Conservation (phyloP, 2,329 filamentous ascomycete genomes). For the Geosmithia morbida region DNA sequence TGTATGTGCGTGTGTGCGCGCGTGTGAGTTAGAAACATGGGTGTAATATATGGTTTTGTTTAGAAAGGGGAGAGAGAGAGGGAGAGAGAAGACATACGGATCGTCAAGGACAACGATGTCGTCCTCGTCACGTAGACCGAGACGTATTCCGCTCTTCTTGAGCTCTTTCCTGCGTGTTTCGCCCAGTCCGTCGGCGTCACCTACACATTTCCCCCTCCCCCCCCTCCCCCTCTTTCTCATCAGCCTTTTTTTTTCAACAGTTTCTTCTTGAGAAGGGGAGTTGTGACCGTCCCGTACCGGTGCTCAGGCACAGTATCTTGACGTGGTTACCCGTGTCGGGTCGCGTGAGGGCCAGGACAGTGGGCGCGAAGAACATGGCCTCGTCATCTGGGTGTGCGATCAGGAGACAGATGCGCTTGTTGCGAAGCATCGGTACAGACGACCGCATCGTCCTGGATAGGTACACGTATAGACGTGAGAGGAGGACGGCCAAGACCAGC, state of each 20-base stretch:
- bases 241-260: neutral
- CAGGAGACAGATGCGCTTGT: conserved; percentile 80
- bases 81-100: conserved; percentile 29
- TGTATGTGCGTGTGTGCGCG: too few species aligned
- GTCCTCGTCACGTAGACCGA: conserved; percentile 60
- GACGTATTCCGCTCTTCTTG: conserved; percentile 58
- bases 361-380: conserved; percentile 97
- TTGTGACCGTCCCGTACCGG: too few species aligned
- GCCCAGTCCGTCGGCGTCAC: conserved; percentile 78
- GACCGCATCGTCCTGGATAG: conserved; percentile 28
- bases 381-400: conserved; percentile 98
- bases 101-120: conserved; percentile 81
- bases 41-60: neutral
- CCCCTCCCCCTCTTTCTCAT: too few species aligned
- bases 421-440: conserved; percentile 51
- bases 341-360: conserved; percentile 67
- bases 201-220: too few species aligned
- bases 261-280: too few species aligned
- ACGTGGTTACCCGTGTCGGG: conserved; percentile 77
- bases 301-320: conserved; percentile 87
- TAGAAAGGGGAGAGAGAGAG: conserved; percentile 1
- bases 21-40: too few species aligned
- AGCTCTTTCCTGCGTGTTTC: conserved; percentile 73
- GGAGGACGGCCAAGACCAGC: conserved; percentile 19
- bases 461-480: conserved; percentile 39